phyloP scores from a whole-genome alignment of 2,329 filamentous ascomycete genomes.

The Chaetomium strumarium region DNA sequence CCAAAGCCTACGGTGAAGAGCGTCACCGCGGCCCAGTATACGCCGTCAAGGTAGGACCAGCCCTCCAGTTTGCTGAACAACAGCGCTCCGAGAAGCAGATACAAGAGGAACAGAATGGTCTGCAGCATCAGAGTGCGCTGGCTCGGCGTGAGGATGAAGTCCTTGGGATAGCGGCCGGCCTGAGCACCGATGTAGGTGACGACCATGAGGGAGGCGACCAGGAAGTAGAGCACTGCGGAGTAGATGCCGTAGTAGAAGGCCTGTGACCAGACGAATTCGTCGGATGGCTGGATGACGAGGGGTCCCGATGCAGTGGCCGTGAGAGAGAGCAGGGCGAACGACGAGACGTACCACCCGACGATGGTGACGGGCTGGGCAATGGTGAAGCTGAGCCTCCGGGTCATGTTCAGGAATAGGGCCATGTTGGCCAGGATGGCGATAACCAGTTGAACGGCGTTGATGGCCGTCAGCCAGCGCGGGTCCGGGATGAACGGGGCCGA shows the following conservation, averaged over 20 bases:
- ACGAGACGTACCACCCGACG: conserved; percentile 65
- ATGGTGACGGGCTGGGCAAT: conserved; percentile 82
- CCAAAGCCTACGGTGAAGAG: conserved; percentile 60
- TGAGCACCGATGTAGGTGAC: conserved; percentile 75
- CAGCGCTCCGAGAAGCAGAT: conserved; percentile 70
- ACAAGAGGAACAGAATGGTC: conserved; percentile 78
- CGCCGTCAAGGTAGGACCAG: conserved; percentile 70
- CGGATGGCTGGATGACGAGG: conserved; percentile 36
- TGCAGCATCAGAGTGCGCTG: conserved; percentile 88
- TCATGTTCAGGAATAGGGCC: conserved; percentile 83
- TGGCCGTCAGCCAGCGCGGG: conserved; percentile 64
- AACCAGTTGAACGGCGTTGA: conserved; percentile 73
- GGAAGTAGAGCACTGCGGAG: conserved; percentile 71
- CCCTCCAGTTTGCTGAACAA: conserved; percentile 67
- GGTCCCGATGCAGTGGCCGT: conserved; percentile 59
- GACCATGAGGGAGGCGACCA: conserved; percentile 70
- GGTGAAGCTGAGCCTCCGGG: conserved; percentile 71
- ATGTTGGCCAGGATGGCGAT: conserved; percentile 74
- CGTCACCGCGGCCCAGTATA: conserved; percentile 74
- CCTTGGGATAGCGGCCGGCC: conserved; percentile 62
- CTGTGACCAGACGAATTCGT: conserved; percentile 63
- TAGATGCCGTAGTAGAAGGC: conserved; percentile 84
- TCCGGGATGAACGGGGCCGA: conserved; percentile 53
- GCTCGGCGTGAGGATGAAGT: conserved; percentile 71
- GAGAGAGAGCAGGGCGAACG: conserved; percentile 61